A percentile compares a stretch with the other conserved stretches of the same genome.
Conservation (phyloP, 495 filamentous ascomycete species). For the Staphylotrichum longicolle region DNA sequence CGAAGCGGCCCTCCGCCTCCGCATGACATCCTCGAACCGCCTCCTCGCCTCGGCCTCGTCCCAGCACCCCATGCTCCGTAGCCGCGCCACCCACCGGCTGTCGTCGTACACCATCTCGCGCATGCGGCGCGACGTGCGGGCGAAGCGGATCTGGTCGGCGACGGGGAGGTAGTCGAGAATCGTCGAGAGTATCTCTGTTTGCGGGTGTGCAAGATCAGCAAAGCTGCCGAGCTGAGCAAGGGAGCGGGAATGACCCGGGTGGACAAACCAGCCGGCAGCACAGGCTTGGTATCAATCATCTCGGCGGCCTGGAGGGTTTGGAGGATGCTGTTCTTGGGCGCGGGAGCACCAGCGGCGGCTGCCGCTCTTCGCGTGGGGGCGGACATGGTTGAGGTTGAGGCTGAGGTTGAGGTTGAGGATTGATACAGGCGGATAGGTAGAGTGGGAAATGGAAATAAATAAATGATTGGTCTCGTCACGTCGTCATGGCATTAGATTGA, state of each 20-base stretch:
- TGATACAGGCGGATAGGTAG: not conserved
- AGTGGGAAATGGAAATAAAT: not conserved
- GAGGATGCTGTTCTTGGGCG: slow-evolving; percentile 54
- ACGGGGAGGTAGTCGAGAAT: slow-evolving; percentile 89
- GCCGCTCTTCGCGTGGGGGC: slow-evolving; percentile 14
- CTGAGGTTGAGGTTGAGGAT: not conserved
- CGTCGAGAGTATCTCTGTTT: slow-evolving; percentile 76
- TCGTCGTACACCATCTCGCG: slow-evolving; percentile 99
- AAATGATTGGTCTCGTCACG: not conserved
- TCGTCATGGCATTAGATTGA: slow-evolving; percentile 11
- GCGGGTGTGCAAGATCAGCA: not conserved
- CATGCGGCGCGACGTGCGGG: slow-evolving; percentile 83
- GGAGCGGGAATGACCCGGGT: not conserved
- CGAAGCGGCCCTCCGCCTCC: slow-evolving; percentile 56
- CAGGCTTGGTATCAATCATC: slow-evolving; percentile 70
- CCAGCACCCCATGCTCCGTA: slow-evolving; percentile 88
- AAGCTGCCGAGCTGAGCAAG: no score
- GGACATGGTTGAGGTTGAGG: slow-evolving; percentile 5
- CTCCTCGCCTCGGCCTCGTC: slow-evolving; percentile 81
- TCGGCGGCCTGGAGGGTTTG: slow-evolving; percentile 71
- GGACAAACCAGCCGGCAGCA: slow-evolving; percentile 72
- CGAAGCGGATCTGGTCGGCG: slow-evolving; percentile 77
- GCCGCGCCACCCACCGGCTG: slow-evolving; percentile 82
- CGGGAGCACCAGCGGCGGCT: not conserved
- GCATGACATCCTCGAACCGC: slow-evolving; percentile 70